Evolutionary conservation across 306 rosid genomes (phyloP), one percentile per base, ranked within the genome.

Genomic region (Quercus engelmannii): DNA sequence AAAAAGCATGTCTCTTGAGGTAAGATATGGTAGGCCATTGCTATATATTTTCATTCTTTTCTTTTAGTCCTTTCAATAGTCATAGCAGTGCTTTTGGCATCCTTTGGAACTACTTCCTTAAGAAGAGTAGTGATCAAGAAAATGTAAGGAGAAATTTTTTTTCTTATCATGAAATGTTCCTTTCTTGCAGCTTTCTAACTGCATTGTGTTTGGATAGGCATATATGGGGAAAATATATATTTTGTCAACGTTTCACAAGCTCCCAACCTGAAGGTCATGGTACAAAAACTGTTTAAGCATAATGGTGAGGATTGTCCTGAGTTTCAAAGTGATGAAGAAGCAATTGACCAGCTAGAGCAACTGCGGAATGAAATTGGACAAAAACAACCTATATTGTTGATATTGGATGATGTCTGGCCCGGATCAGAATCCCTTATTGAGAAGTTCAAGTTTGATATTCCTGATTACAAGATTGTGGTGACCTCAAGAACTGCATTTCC

Each of bases 381-480:
- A n/a, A 18, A 25, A 38, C 10, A 38, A 10, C 79, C 55, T 17
- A 3, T 76, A 18, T n/a, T 84, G 72, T 46, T 80, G 83, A 79
- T 84, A 20, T 46, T 84, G 41, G 87, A 84, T 69, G 84, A 84
- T 73, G 82, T 84, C 51, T 76, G 87, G 87, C 26, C 20, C 0
- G 72, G 43, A 23, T 65, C 87, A 41, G 78, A 38, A 28, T 38
- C 21, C 74, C 73, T 82, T 26, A 20, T 85, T 67, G 77, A 76
- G 6, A 82, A 76, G 17, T 69, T 82, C 5, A 3, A 2, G 8
- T 77, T 78, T 15, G 3, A 77, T 23, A 43, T 74, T 15, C 78
- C 84, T 19, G 38, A 38, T 19, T 79, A 51, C 79, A 87, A 87
- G 73, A 46, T 83, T 69, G 55, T 87, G 84, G 90, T 84, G 59